These are phyloP conservation scores for Coemansia pectinata DNA, from an alignment of 192 early-diverging fungal genomes.

Conservation along the genomic window DNA sequence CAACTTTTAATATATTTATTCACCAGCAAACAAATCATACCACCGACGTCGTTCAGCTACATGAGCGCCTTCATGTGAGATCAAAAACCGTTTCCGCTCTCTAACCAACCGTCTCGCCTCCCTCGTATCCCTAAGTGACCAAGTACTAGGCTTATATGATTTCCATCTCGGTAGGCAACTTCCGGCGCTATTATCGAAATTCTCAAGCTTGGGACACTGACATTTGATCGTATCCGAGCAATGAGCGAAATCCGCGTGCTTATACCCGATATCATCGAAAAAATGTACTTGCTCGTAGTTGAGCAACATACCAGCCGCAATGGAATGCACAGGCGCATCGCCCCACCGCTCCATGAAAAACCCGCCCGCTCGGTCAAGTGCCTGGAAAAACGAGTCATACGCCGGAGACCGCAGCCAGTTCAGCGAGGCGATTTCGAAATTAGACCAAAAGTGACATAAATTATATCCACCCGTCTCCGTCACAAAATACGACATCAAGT, in stretches of 20 bases:
- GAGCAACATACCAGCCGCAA: slow-evolving; percentile 62
- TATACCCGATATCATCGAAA: slow-evolving; percentile 75
- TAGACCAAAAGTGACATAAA: slow-evolving; percentile 78
- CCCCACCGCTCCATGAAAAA: slow-evolving; percentile 85
- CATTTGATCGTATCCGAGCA: slow-evolving; percentile 38
- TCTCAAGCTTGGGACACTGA: slow-evolving; percentile 31
- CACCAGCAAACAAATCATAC: slow-evolving; percentile 42
- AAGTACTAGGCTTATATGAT: slow-evolving; percentile 9
- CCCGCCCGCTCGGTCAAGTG: slow-evolving; percentile 65
- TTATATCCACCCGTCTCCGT: slow-evolving; percentile 56
- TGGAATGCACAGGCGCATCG: slow-evolving; percentile 75
- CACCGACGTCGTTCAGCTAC: slow-evolving; percentile 34
- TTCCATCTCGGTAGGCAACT: slow-evolving; percentile 49
- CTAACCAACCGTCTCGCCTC: slow-evolving; percentile 35
- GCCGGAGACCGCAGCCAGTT: slow-evolving; percentile 59
- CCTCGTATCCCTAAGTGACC: slow-evolving; percentile 23
- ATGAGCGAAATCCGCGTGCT: slow-evolving; percentile 46
- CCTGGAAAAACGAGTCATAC: slow-evolving; percentile 66
- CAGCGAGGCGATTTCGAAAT: slow-evolving; percentile 77
- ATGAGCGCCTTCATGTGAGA: slow-evolving; percentile 18
- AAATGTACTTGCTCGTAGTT: slow-evolving; percentile 61
- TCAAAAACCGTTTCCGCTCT: not conserved
- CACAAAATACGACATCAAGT: slow-evolving; percentile 48
- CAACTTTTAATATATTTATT: slow-evolving; percentile 43
- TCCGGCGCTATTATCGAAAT: slow-evolving; percentile 28